A percentile compares a stretch with the other conserved stretches of the same genome.
phyloP scores from a whole-genome alignment of 805 yeast genomes.

The Cyberlindnera nakhonratchasimensis region DNA sequence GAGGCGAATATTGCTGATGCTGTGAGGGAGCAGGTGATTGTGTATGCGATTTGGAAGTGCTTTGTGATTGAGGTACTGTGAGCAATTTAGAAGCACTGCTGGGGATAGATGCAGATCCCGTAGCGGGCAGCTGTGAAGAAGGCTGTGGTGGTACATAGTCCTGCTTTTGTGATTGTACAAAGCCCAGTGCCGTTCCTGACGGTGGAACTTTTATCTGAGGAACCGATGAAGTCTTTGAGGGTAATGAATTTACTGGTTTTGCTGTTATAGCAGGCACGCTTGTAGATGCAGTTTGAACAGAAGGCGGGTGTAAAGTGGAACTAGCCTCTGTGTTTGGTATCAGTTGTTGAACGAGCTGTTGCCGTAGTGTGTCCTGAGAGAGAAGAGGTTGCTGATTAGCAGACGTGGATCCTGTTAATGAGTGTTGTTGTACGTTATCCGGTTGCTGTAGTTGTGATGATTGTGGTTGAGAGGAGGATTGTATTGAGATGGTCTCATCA shows the following conservation, averaged over 20 bases:
- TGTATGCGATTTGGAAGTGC: background rate
- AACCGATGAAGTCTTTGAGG: background rate
- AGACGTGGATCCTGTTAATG: background rate
- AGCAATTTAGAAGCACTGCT: background rate
- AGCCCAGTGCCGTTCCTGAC: background rate
- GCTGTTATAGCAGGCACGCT: too few relatives aligned
- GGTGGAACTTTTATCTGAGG: background rate
- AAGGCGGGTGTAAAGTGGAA: too few relatives aligned
- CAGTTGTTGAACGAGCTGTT: too few relatives aligned
- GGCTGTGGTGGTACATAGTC: background rate
- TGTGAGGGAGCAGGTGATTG: background rate
- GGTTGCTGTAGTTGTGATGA: background rate
- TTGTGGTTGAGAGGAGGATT: background rate
- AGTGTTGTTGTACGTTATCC: background rate
- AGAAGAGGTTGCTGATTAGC: too few relatives aligned
- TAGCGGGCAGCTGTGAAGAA: background rate
- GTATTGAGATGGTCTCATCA: slow-evolving; percentile 5
- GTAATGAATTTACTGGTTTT: background rate
- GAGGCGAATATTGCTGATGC: slow-evolving; percentile 3
- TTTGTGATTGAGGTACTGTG: background rate
- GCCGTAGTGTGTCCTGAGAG: too few relatives aligned
- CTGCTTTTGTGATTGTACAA: background rate
- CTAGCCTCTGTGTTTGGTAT: too few relatives aligned
- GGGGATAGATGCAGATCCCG: background rate
- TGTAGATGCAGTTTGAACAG: too few relatives aligned